A percentile compares a stretch with the other conserved stretches of the same genome.
Conservation (phyloP, 305 asterid species). For the Solanum hybrid region DNA sequence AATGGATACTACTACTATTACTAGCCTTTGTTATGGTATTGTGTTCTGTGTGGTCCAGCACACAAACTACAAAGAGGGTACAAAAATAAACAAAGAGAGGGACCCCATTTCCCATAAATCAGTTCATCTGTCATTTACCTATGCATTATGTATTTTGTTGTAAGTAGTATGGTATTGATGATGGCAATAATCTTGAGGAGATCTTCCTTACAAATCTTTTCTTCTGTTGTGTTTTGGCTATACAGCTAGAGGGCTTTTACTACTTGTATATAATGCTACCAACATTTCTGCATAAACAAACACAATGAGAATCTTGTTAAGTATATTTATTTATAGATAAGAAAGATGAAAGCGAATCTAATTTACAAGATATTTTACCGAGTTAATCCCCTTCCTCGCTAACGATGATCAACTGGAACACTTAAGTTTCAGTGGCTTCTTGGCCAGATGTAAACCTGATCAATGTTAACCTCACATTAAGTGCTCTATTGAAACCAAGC, state of each 20-base stretch:
- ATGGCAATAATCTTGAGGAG: slow-evolving; percentile 27
- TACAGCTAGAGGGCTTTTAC: slow-evolving; percentile 29
- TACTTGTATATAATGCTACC: slow-evolving; percentile 49
- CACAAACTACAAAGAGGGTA: slow-evolving; percentile 42
- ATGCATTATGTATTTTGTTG: slow-evolving; percentile 56
- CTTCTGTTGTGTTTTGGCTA: slow-evolving; percentile 12
- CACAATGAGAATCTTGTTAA: background rate
- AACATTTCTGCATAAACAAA: slow-evolving; percentile 13
- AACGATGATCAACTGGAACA: background rate
- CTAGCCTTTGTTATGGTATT: slow-evolving; percentile 16
- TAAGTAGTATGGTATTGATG: slow-evolving; percentile 59
- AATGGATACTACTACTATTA: slow-evolving; percentile 10
- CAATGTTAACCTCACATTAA: background rate
- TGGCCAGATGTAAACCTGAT: slow-evolving; percentile 31
- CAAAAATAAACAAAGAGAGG: slow-evolving; percentile 30
- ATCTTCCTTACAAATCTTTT: slow-evolving; percentile 10
- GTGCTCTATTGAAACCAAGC: background rate
- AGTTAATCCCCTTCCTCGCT: background rate
- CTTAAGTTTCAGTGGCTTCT: slow-evolving; percentile 12
- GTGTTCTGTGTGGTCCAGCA: slow-evolving; percentile 32
- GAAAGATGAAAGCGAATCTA: slow-evolving; percentile 5
- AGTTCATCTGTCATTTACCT: slow-evolving; percentile 63
- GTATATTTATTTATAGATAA: background rate
- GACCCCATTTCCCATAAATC: slow-evolving; percentile 56
- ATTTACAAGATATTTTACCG: background rate